Evolutionary conservation across 768 basidiomycete genomes (phyloP).

Genomic region (Lepiota brunneoincarnata): DNA sequence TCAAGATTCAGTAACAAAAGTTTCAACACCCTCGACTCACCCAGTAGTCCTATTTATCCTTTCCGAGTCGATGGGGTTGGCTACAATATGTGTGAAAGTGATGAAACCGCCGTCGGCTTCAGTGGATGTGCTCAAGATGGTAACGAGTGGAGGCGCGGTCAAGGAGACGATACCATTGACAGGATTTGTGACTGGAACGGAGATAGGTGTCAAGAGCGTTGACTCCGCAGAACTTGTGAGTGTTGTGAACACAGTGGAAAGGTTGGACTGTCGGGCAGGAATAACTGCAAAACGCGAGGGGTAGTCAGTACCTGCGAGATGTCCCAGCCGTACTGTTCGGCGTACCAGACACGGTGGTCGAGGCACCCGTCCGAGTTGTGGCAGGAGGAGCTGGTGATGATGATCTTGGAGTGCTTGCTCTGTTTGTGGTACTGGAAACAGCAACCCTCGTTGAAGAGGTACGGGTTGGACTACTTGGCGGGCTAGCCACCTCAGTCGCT

Average conservation of each 20-base stretch:
- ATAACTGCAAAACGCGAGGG: conserved; percentile 7
- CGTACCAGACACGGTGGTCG: conserved; percentile 2
- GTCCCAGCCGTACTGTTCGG: neutral
- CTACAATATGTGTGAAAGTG: conserved; percentile 51
- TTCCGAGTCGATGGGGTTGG: conserved; percentile 38
- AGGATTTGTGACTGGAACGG: conserved; percentile 36
- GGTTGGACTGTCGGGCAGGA: neutral
- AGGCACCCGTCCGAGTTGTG: neutral
- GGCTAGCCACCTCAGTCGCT: neutral
- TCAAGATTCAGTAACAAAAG: neutral
- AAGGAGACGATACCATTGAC: conserved; percentile 34
- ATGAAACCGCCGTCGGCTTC: conserved; percentile 40
- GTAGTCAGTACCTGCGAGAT: neutral
- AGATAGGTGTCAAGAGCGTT: conserved; percentile 41
- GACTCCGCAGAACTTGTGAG: conserved; percentile 38
- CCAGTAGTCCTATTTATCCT: neutral
- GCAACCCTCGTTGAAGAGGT: neutral
- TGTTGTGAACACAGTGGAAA: conserved; percentile 20
- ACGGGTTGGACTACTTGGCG: neutral
- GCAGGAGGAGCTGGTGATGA: neutral
- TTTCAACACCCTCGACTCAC: neutral
- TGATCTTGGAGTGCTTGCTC: neutral
- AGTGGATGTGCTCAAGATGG: conserved; percentile 44
- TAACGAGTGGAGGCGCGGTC: conserved; percentile 44
- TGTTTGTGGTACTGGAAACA: neutral